Evolutionary conservation across 1,139 yeast species (phyloP), one percentile per base, ranked within the genome.

Genomic region (Pichiaceae sp.): DNA sequence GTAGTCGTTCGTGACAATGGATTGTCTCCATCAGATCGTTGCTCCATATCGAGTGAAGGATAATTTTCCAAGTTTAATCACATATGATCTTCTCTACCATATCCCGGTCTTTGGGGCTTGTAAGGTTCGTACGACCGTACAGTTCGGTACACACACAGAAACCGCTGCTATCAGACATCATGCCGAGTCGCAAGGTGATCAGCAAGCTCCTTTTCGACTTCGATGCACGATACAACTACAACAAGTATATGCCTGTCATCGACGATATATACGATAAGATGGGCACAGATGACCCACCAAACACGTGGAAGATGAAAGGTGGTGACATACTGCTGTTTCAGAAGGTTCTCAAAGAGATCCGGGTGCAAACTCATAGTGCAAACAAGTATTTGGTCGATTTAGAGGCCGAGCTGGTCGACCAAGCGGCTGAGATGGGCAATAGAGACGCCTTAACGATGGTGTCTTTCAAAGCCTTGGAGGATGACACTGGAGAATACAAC

Each of bases 401-500:
- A 20, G 95, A 86, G 52, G 72, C 78, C 44, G 79, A 75, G 44
- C 57, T 86, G 31, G 71, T 86, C 9, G 94, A 85, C 47, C 72
- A 72, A 40, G 87, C 95, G 7, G 95, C 95, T 0, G 94, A 84
- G 50, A 50, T 76, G 49, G 96, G 96, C 1, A 74, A 82, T 50
- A 72, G 77, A 44, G 86, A 86, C 56, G 95, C 96, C 1, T 75
- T 87, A 20, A 66, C 91, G 1, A 62, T 84, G 14, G 58, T 87
- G 17, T 74, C 86, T 29, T 86, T 69, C 61, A 82, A 68, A 44
- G 76, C 79, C 0, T 53, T 81, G 21, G 62, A 52, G 17, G 53
- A 57, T 29, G 38, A 57, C 47, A 38, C 37, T 4, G 41, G 35
- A 4, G 48, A 46, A 15, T 53, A 46, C 38, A 38, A 48, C 4